phyloP scores from a whole-genome alignment of 2,329 filamentous ascomycete genomes.

The Juglanconis juglandina region DNA sequence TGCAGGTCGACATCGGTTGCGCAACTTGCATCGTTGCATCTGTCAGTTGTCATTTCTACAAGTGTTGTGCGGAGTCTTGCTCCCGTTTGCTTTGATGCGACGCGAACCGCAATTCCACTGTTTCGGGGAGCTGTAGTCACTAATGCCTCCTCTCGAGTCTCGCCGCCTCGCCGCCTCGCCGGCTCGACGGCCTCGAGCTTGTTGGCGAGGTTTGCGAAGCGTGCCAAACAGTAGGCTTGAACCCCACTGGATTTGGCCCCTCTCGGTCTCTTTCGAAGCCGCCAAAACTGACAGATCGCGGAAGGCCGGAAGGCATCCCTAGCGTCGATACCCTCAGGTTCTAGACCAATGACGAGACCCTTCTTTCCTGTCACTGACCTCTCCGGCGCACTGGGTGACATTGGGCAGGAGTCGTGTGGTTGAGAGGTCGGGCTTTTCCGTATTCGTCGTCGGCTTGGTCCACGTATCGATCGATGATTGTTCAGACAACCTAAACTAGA shows the following conservation, averaged over 20 bases:
- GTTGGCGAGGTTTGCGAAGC: not conserved
- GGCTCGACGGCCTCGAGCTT: not conserved
- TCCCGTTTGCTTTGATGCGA: not conserved
- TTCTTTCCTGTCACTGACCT: not conserved
- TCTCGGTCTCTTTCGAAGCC: not conserved
- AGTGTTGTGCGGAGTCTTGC: not conserved
- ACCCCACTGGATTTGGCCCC: not conserved
- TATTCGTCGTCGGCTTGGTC: too few relatives aligned
- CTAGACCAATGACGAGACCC: not conserved
- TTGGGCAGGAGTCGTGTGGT: too few relatives aligned
- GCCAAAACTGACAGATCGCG: slow-evolving; percentile 6
- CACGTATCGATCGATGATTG: too few relatives aligned
- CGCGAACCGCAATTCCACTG: not conserved
- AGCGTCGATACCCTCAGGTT: not conserved
- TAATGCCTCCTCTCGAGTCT: too few relatives aligned
- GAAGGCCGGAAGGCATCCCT: slow-evolving; percentile 10
- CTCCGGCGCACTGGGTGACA: not conserved
- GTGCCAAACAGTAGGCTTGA: too few relatives aligned
- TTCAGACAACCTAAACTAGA: not conserved
- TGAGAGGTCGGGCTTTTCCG: too few relatives aligned
- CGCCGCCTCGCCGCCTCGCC: too few relatives aligned
- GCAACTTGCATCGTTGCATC: not conserved
- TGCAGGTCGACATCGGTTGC: not conserved
- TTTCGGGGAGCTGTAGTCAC: too few relatives aligned
- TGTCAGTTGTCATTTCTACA: not conserved